These are phyloP conservation scores for Yarrowia sp. DNA, from an alignment of 805 yeast species.

Conservation along the genomic window DNA sequence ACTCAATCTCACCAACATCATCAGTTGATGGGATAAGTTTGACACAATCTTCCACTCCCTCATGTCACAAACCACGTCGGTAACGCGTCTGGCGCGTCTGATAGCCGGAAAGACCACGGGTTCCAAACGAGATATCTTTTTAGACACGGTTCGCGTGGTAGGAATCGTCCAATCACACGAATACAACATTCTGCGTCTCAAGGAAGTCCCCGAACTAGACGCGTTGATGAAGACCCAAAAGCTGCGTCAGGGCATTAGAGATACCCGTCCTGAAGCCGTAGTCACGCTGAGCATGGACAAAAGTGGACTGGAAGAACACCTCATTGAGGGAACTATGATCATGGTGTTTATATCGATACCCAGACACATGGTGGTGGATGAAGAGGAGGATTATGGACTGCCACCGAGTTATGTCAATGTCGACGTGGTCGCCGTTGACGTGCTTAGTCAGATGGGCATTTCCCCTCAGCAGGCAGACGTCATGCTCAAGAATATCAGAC, in stretches of 20 bases:
- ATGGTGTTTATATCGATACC: conserved; percentile 9
- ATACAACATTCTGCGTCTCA: conserved; percentile 9
- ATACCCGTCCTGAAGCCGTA: background rate
- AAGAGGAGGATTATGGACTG: conserved; percentile 11
- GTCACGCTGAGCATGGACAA: conserved; percentile 17
- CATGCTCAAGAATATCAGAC: background rate
- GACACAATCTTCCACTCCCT: background rate
- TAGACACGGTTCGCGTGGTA: conserved; percentile 3
- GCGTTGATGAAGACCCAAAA: conserved; percentile 32
- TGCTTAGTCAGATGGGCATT: conserved; percentile 4
- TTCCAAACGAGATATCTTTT: conserved; percentile 14
- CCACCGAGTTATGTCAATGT: conserved; percentile 19
- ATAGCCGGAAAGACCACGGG: background rate
- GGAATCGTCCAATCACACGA: conserved; percentile 23
- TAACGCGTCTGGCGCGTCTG: conserved; percentile 14
- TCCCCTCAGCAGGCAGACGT: conserved; percentile 2
- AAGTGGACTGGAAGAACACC: background rate
- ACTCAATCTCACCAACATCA: background rate
- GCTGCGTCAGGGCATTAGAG: conserved; percentile 1
- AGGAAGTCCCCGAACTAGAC: conserved; percentile 13
- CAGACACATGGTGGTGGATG: background rate
- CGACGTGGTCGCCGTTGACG: conserved; percentile 2
- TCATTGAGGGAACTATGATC: conserved; percentile 22
- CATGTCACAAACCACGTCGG: conserved; percentile 30
- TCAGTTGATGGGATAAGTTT: too few species aligned